A percentile compares a stretch with the other conserved stretches of the same genome.
Evolutionary conservation across 2,329 filamentous ascomycete genomes (phyloP).

Genomic region (Calonectria naviculata): DNA sequence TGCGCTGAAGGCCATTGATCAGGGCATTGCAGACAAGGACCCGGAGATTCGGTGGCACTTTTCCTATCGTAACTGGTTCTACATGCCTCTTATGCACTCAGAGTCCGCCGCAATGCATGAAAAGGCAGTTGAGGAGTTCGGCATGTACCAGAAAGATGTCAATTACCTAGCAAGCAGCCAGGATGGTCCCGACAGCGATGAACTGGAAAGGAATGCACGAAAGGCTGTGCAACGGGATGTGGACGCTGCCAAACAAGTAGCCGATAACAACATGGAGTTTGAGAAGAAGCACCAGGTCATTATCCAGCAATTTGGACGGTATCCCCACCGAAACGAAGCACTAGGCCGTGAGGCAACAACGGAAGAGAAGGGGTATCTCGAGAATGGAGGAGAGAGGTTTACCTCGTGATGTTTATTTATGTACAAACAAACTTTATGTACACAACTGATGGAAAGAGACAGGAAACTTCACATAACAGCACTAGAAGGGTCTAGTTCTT

Average conservation of each 20-base stretch:
- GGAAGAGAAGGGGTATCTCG: slow-evolving; percentile 63
- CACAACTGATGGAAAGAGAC: background rate
- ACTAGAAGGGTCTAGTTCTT: background rate
- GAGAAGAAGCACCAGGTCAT: slow-evolving; percentile 61
- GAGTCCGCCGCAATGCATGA: slow-evolving; percentile 61
- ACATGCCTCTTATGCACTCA: slow-evolving; percentile 70
- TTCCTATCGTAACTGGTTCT: slow-evolving; percentile 65
- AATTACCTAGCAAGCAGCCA: slow-evolving; percentile 43
- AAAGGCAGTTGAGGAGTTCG: slow-evolving; percentile 44
- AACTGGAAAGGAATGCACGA: slow-evolving; percentile 41
- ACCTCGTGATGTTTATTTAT: background rate
- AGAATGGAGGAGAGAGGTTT: slow-evolving; percentile 56
- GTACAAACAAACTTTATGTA: too few species aligned
- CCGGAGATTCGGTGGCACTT: slow-evolving; percentile 47
- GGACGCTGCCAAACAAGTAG: slow-evolving; percentile 39
- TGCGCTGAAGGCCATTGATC: slow-evolving; percentile 47
- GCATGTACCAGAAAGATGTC: slow-evolving; percentile 46
- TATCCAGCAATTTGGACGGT: slow-evolving; percentile 65
- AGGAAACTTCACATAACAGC: background rate
- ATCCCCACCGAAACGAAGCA: slow-evolving; percentile 66
- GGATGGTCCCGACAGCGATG: slow-evolving; percentile 26
- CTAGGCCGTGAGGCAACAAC: slow-evolving; percentile 60
- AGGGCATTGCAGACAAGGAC: slow-evolving; percentile 41
- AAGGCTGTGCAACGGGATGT: slow-evolving; percentile 39
- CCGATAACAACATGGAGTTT: slow-evolving; percentile 42